phyloP scores from a whole-genome alignment of 1,284 basidiomycete species.

The Apiotrichum domesticum region DNA sequence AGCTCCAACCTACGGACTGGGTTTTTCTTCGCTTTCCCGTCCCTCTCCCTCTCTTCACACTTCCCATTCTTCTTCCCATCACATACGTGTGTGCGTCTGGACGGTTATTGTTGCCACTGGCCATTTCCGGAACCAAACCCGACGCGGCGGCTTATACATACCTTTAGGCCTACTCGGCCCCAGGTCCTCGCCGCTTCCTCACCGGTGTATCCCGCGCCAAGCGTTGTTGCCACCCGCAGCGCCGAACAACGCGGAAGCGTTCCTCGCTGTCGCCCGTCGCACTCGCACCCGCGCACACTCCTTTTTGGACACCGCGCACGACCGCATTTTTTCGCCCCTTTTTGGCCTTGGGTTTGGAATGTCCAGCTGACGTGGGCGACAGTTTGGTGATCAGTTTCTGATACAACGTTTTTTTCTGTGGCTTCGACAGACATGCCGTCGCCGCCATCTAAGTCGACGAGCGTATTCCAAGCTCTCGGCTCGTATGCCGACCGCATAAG shows the following conservation, averaged over 20 bases:
- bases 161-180: not conserved
- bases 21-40: not conserved
- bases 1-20: too few relatives aligned
- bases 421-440: slow-evolving; percentile 5
- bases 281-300: not conserved
- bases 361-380: not conserved
- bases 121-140: not conserved
- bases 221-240: not conserved
- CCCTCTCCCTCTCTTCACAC: not conserved
- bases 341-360: not conserved
- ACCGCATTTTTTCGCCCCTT: not conserved
- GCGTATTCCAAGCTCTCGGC: slow-evolving; percentile 42
- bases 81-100: not conserved
- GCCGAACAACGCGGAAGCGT: too few relatives aligned
- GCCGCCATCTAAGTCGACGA: slow-evolving; percentile 20
- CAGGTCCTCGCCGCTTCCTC: not conserved
- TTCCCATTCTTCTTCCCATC: too few relatives aligned
- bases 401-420: not conserved
- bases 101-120: not conserved
- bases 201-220: not conserved
- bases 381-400: not conserved
- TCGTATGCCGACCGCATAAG: slow-evolving; percentile 44
- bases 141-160: not conserved
- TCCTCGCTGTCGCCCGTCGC: too few relatives aligned
- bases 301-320: not conserved